phyloP scores from a whole-genome alignment of 768 basidiomycete species.

The Hypholoma sublateritium region DNA sequence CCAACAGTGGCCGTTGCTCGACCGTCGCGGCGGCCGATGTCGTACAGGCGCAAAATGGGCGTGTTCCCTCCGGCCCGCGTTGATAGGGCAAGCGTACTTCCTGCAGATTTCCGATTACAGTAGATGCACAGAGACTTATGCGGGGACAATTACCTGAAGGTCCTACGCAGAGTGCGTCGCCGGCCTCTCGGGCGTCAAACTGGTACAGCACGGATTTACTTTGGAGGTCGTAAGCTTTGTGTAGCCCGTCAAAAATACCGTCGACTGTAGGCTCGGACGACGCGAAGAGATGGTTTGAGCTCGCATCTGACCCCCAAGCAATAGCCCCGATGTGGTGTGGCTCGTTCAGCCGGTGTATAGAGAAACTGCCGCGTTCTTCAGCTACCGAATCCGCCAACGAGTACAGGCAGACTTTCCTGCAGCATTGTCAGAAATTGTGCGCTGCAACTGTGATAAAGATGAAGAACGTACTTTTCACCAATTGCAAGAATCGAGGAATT shows the following conservation, averaged over 20 bases:
- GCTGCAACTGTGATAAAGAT: slow-evolving; percentile 11
- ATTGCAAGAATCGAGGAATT: slow-evolving; percentile 39
- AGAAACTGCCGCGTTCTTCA: slow-evolving; percentile 5
- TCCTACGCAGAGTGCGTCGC: slow-evolving; percentile 51
- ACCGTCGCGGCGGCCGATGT: slow-evolving; percentile 36
- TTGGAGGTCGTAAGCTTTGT: slow-evolving; percentile 49
- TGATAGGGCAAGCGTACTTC: slow-evolving; percentile 30
- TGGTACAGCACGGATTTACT: slow-evolving; percentile 22
- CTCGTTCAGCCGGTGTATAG: slow-evolving; percentile 16
- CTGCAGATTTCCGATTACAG: slow-evolving; percentile 15
- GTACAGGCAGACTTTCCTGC: slow-evolving; percentile 25
- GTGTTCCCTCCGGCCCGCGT: slow-evolving; percentile 26
- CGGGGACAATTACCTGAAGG: slow-evolving; percentile 36
- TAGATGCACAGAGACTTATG: background rate
- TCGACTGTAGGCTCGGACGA: slow-evolving; percentile 48
- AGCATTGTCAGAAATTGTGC: background rate
- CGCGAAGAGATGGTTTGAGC: slow-evolving; percentile 45
- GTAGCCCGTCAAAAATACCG: slow-evolving; percentile 36
- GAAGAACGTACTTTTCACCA: slow-evolving; percentile 34
- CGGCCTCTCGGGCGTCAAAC: slow-evolving; percentile 49
- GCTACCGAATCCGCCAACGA: slow-evolving; percentile 4
- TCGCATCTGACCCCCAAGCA: slow-evolving; percentile 48
- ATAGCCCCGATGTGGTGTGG: slow-evolving; percentile 39
- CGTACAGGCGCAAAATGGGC: slow-evolving; percentile 51
- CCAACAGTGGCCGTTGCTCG: slow-evolving; percentile 26